Percentiles rank a stretch among this genome's conserved stretches.
These are phyloP conservation scores for Podila epicladia DNA, from an alignment of 192 early-diverging fungal genomes.

Conservation along the genomic window DNA sequence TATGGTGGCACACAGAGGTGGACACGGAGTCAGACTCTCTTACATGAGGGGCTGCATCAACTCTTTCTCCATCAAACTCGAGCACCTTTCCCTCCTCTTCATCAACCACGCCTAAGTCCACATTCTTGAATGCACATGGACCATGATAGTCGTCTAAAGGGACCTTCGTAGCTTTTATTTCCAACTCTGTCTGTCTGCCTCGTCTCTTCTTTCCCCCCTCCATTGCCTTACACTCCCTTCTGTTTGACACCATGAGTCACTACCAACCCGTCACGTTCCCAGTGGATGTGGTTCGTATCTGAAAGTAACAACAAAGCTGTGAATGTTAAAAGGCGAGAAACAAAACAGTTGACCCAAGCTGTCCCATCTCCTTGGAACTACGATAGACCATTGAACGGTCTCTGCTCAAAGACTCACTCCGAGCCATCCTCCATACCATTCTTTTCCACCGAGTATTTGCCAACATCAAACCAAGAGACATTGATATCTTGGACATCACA, in stretches of 20 bases:
- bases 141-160: too few species aligned
- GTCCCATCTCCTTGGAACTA: background rate
- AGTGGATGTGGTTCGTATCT: conserved; percentile 28
- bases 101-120: too few species aligned
- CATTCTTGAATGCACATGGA: too few species aligned
- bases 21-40: too few species aligned
- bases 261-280: conserved; percentile 49
- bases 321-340: too few species aligned
- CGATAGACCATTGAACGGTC: conserved; percentile 37
- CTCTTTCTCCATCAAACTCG: too few species aligned
- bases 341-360: background rate
- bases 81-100: too few species aligned
- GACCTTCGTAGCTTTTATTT: background rate
- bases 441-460: conserved; percentile 68
- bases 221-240: background rate
- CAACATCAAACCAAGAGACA: conserved; percentile 63
- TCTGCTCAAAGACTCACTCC: conserved; percentile 29
- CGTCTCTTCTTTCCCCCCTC: background rate
- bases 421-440: conserved; percentile 65
- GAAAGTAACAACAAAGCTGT: background rate
- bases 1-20: background rate
- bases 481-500: conserved; percentile 62
- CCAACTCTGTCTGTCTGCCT: background rate
- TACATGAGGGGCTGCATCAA: too few species aligned
- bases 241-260: conserved; percentile 9